Conservation (phyloP, 768 basidiomycete species). For the Mycena sanguinolenta region DNA sequence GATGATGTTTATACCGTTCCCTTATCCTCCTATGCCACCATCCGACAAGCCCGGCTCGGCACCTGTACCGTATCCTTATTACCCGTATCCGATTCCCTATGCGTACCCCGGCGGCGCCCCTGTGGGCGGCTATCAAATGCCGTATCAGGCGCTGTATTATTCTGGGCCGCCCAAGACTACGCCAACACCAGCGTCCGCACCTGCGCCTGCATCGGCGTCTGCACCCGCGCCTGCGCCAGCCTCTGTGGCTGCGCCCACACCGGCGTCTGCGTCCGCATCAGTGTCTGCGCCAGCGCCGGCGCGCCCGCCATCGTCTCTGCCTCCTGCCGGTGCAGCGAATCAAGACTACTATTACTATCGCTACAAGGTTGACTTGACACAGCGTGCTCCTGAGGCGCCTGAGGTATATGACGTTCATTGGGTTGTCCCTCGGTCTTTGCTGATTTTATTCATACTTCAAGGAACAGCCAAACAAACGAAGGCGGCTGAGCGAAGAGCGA, state of each 20-base stretch:
- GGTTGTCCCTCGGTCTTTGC: not conserved
- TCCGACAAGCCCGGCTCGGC: not conserved
- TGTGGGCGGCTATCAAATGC: constrained; percentile 1
- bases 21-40: constrained; percentile 32
- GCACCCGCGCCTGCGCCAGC: too few species aligned
- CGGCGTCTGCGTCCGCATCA: not conserved
- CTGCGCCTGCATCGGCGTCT: too few species aligned
- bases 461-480: constrained; percentile 25
- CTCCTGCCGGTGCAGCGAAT: not conserved
- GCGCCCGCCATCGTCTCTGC: too few species aligned
- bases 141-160: constrained; percentile 19
- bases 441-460: constrained; percentile 11
- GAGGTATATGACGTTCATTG: constrained; percentile 22
- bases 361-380: constrained; percentile 11
- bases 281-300: not conserved
- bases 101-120: not conserved
- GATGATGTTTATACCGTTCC: constrained; percentile 28
- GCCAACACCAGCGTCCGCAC: not conserved
- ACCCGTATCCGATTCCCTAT: constrained; percentile 36
- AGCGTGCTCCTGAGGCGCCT: constrained; percentile 14
- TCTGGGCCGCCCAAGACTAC: not conserved
- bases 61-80: constrained; percentile 40
- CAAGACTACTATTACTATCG: constrained; percentile 17
- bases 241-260: not conserved
- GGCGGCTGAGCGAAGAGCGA: constrained; percentile 23